Evolutionary conservation across 163 green algal species (phyloP).

Genomic region (Volvox carteri): DNA sequence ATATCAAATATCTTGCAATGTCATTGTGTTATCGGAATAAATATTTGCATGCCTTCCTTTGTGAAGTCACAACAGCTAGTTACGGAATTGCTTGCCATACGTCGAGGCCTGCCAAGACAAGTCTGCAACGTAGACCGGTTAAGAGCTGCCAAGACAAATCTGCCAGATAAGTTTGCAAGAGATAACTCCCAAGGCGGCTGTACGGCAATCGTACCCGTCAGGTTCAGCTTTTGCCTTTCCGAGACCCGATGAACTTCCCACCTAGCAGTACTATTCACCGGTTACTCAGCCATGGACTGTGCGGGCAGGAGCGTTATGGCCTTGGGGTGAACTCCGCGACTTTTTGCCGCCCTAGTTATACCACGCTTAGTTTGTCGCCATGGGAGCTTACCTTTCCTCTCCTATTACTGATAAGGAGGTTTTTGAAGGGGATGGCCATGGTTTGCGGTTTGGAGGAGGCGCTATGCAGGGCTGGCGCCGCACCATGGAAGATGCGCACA

Average conservation of each 20-base stretch:
- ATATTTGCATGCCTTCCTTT: too few species aligned
- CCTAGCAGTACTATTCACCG: not conserved
- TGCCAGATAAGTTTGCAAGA: too few species aligned
- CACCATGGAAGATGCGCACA: slow-evolving; percentile 93
- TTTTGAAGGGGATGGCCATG: slow-evolving; percentile 68
- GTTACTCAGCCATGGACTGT: slow-evolving; percentile 32
- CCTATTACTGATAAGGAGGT: slow-evolving; percentile 88
- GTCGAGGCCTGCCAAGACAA: too few species aligned
- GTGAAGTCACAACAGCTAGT: too few species aligned
- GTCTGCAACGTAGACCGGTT: too few species aligned
- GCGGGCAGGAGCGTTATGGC: slow-evolving; percentile 10
- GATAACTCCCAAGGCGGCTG: slow-evolving; percentile 5
- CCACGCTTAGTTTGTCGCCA: slow-evolving; percentile 57
- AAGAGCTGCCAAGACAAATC: too few species aligned
- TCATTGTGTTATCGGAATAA: too few species aligned
- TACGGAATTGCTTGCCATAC: too few species aligned
- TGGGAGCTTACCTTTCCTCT: slow-evolving; percentile 88
- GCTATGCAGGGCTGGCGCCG: slow-evolving; percentile 91
- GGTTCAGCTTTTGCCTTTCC: not conserved
- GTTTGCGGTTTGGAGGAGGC: slow-evolving; percentile 75
- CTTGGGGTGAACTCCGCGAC: slow-evolving; percentile 30
- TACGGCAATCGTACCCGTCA: slow-evolving; percentile 16
- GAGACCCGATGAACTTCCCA: not conserved
- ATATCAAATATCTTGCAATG: too few species aligned
- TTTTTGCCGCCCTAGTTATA: slow-evolving; percentile 47